Percentiles rank a stretch among this genome's conserved stretches.
Evolutionary conservation across 2,329 filamentous ascomycete species (phyloP).

Genomic region (Fusarium setosum): DNA sequence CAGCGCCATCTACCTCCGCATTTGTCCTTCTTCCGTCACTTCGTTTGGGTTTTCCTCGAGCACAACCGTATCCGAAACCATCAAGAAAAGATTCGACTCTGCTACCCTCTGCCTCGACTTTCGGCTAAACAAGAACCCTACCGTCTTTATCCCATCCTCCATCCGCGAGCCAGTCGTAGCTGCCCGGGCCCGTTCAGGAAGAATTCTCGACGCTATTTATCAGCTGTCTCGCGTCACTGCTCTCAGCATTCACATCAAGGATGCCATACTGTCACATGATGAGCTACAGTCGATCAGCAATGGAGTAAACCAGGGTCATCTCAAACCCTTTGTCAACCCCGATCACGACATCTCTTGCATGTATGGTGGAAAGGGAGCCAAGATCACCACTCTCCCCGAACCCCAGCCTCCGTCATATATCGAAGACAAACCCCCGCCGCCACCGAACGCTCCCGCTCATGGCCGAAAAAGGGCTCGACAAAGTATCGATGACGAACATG

Average conservation of each 20-base stretch:
- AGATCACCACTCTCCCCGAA: neutral
- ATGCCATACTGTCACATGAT: neutral
- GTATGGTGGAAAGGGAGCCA: neutral
- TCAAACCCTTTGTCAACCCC: neutral
- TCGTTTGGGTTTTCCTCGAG: neutral
- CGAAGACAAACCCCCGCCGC: neutral
- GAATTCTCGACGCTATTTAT: neutral
- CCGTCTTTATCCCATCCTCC: neutral
- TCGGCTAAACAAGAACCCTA: neutral
- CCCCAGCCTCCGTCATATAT: neutral
- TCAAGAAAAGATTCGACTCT: neutral
- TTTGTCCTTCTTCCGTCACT: neutral
- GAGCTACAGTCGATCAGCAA: neutral
- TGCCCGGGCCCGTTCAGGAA: neutral
- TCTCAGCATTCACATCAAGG: neutral
- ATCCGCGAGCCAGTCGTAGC: neutral
- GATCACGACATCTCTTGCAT: neutral
- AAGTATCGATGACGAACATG: neutral
- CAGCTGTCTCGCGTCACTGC: neutral
- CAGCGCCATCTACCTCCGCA: neutral
- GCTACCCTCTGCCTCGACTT: neutral
- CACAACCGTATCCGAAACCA: neutral
- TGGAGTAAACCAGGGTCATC: neutral
- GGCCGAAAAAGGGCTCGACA: slow-evolving; percentile 4
- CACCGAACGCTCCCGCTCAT: neutral